phyloP scores from a whole-genome alignment of 2,329 filamentous ascomycete genomes.

The Cordyceps javanica region DNA sequence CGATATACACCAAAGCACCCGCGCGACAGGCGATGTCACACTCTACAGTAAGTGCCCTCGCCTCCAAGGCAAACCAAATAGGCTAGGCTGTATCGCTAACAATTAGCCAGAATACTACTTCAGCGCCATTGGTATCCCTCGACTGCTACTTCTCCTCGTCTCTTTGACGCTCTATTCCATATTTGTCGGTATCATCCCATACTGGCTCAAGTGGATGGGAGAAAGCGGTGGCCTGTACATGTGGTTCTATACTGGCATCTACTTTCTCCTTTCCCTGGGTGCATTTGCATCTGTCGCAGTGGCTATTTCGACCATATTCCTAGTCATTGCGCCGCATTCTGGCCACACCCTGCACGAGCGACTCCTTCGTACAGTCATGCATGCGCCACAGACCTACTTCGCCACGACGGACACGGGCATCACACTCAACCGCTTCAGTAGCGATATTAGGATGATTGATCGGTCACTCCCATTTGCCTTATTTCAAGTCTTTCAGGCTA shows the following conservation, averaged over 20 bases:
- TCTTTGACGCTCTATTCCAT: neutral
- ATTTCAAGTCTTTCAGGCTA: constrained; percentile 3
- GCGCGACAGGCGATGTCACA: neutral
- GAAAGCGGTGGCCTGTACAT: neutral
- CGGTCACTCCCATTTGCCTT: constrained; percentile 10
- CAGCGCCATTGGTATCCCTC: neutral
- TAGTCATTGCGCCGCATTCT: neutral
- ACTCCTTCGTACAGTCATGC: constrained; percentile 14
- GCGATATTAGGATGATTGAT: constrained; percentile 15
- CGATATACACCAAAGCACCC: neutral
- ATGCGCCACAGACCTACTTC: constrained; percentile 14
- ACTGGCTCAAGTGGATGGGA: neutral
- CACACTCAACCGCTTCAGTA: constrained; percentile 15
- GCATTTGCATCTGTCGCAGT: constrained; percentile 6
- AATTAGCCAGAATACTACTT: neutral
- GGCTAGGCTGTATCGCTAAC: neutral
- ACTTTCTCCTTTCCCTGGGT: constrained; percentile 6
- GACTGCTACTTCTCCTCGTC: neutral
- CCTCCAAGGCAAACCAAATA: neutral
- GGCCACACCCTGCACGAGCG: constrained; percentile 9
- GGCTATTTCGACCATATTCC: constrained; percentile 10
- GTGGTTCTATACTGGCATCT: neutral
- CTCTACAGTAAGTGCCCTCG: neutral
- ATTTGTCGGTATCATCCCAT: neutral
- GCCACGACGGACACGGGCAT: constrained; percentile 11